Base-by-base conservation (phyloP, 257 asterid genomes). In the Avicennia marina region DNA sequence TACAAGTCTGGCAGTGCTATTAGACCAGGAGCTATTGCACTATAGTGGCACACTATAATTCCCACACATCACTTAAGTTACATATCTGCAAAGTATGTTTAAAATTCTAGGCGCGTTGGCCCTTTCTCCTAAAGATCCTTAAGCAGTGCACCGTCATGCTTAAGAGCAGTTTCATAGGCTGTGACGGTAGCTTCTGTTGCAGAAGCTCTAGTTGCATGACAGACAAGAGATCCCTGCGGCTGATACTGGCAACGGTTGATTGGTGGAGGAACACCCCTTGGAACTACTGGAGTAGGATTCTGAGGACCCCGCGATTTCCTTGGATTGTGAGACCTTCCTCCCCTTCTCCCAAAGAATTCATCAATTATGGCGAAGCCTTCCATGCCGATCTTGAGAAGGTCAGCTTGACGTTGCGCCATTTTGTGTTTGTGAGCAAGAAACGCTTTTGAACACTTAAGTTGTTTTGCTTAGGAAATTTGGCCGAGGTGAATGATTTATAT, bases 331-430 rank as follows among this genome's bases (percentile, higher is more conserved):
- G n/a, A n/a, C n/a, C n/a, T n/a, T n/a, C n/a, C n/a, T n/a, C 45
- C 66, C 41, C 34, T 56, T 57, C 19, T 66, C 17, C 53, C 58
- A 2, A 36, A 63, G 70, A 17, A 43, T 19, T 60, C 54, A 11
- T 77, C 78, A n/a, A 77, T 46, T 21, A 67, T 33, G 0, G 54
- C 69, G 15, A 73, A 77, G 11, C 68, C 84, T 0, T 77, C 83
- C 34, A 29, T 50, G 32, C 83, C 83, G 31, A 77, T 77, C 56
- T 64, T 56, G 8, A 12, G 45, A 20, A 72, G 74, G 54, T 65
- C 63, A 7, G 65, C 31, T 27, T 36, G 18, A 15, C 13, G 27
- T n/a, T 25, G 44, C 7, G 69, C 64, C 73, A 57, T 72, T 34
- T 50, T 44, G 31, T 15, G 24, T 45, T 6, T 58, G 38, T 26